Evolutionary conservation across 768 basidiomycete genomes (phyloP), one percentile per base, ranked within the genome.

Genomic region (Lactifluus piperatus): DNA sequence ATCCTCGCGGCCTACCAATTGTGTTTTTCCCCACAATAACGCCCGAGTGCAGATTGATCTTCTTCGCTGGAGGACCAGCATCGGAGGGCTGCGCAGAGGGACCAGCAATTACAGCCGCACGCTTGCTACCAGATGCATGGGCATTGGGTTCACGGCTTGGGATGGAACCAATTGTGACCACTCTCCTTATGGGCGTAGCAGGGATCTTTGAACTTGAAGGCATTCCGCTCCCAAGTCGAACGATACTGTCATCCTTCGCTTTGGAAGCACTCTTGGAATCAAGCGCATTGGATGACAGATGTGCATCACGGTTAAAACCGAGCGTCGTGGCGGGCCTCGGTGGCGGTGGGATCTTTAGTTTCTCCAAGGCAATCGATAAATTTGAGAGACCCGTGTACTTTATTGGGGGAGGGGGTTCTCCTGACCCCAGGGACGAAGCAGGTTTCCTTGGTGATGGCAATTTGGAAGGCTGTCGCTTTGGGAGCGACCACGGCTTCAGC

Each of bases 301-400:
- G 24, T 10, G 44, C 60, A 14, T 44, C 50, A 4, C 65, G 66
- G 53, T 80, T 79, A 68, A 88, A 86, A 32, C 85, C 88, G 73
- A 88, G 71, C 56, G 82, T 86, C 2, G 86, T 86, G 54, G 79
- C 86, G 1, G 88, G 86, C 43, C 86, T 70, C 24, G 75, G 76
- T 3, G 85, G 87, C 2, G 83, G 78, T 0, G 83, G 86, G 69
- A 80, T 79, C 27, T 77, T 76, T n/a, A 90, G 75, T 66, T 83
- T 86, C 67, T 88, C 83, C 27, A 91, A 71, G 3, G 88, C 88
- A 61, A 76, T 77, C 9, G 84, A 81, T 14, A 90, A 73, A 5
- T 78, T 85, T 5, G 81, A 81, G n/a, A 90, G 69, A n/a, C 56
- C 54, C 13, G 54, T 58, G 16, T 37, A 65, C 39, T 62, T 70